Percentiles rank a stretch among this genome's conserved stretches.
These are phyloP conservation scores for Camellia sinensis DNA, from an alignment of 148 eudicot species.

Conservation along the genomic window DNA sequence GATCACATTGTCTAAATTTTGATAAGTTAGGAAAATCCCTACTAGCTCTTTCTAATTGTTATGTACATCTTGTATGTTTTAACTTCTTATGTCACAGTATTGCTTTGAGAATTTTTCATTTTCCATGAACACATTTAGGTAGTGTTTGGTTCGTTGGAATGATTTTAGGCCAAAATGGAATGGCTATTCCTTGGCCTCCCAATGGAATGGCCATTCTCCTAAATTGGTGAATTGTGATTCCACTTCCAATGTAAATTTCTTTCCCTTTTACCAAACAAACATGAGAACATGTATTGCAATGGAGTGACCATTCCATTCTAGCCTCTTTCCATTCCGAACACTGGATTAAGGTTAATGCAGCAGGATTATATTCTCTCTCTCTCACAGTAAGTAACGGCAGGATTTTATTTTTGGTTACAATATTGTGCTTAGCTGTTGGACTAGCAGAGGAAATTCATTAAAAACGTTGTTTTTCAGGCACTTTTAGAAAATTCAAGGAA, in stretches of 20 bases:
- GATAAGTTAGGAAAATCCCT: not conserved
- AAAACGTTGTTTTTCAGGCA: slow-evolving; percentile 41
- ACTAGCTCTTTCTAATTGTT: not conserved
- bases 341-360: not conserved
- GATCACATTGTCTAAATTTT: too few species aligned
- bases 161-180: too few species aligned
- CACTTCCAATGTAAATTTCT: too few species aligned
- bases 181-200: too few species aligned
- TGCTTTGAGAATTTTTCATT: not conserved
- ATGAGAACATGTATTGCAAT: too few species aligned
- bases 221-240: too few species aligned
- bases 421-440: slow-evolving; percentile 1
- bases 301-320: not conserved
- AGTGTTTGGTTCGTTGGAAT: too few species aligned
- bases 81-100: not conserved
- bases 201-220: too few species aligned
- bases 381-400: not conserved
- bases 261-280: too few species aligned
- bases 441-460: not conserved
- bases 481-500: slow-evolving; percentile 88
- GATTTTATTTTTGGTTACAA: not conserved
- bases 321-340: too few species aligned
- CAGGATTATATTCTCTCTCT: not conserved
- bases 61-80: not conserved
- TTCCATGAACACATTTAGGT: too few species aligned